Base-by-base conservation (phyloP, 495 filamentous ascomycete species). In the Saxispiralis lemnorum region DNA sequence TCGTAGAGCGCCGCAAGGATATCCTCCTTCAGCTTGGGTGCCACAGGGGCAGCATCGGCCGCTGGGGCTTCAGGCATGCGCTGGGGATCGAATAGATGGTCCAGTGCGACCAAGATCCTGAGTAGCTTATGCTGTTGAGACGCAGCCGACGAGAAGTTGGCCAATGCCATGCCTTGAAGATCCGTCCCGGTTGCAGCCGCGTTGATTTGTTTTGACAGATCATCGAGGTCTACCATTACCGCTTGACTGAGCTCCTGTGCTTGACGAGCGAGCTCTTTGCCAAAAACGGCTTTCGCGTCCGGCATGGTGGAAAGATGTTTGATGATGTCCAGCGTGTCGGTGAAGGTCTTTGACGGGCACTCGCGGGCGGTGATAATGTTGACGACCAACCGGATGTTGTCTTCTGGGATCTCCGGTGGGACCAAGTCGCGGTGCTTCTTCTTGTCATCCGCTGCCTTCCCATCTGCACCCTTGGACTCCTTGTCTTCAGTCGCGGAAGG, bases 51-150 rank as follows among this genome's bases (percentile, higher is more conserved):
- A 28, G 24, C 24, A 9, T 28, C 24, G 5, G 63, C 63, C 12
- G 73, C 49, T 17, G 39, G 7, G 10, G 14, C 17, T 9, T 31
- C 17, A 14, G 46, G 51, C 6, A 24, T 54, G n/a, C 49, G 46
- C 38, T 48, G 46, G 11, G 74, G 76, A 47, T 88, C 83, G 56
- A 95, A 99, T 42, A 99, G 65, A 59, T 96, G 93, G 56, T 95
- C 89, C 37, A 99, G 76, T 1, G 92, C 89, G 2, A 86, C 93
- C 14, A 99, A 62, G n/a, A 94, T 78, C 44, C 92, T 79, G 16
- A 95, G 70, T 35, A 99, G 64, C 59, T 96, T 99, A 37, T 86
- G 84, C 59, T 96, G 89, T 53, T 96, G 87, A 7, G 89, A 95
- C 46, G 82, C 83, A 21, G 85, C 77, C 6, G 89, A 88, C 7